Conservation (phyloP, 352 stramenopile species). For the Plasmopara viticola region DNA sequence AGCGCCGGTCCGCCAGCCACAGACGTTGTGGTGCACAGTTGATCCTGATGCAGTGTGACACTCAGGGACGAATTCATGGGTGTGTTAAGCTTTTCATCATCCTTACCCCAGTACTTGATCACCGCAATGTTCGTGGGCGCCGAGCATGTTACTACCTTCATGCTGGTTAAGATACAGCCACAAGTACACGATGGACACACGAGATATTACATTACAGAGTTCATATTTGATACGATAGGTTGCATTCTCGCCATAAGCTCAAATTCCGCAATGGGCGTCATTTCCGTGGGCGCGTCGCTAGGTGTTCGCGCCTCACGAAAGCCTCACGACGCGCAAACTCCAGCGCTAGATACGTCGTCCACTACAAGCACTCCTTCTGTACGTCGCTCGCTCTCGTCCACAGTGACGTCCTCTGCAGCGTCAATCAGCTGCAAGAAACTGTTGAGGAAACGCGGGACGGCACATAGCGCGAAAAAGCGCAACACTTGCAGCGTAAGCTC, state of each 20-base stretch:
- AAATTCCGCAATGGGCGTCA: slow-evolving; percentile 53
- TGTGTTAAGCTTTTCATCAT: slow-evolving; percentile 88
- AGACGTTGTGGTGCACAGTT: slow-evolving; percentile 94
- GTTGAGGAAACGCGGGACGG: slow-evolving; percentile 14
- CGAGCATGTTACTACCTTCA: slow-evolving; percentile 81
- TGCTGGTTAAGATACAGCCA: slow-evolving; percentile 1
- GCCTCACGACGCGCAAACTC: slow-evolving; percentile 11
- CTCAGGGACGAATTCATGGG: slow-evolving; percentile 96
- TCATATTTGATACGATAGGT: background rate
- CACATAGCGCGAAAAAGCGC: slow-evolving; percentile 10
- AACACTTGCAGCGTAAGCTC: slow-evolving; percentile 4
- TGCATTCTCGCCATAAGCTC: slow-evolving; percentile 7
- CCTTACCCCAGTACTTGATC: slow-evolving; percentile 99
- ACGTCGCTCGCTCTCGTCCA: slow-evolving; percentile 6
- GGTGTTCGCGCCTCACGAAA: slow-evolving; percentile 31
- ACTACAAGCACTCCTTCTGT: background rate
- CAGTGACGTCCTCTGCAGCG: slow-evolving; percentile 1
- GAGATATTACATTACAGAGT: background rate
- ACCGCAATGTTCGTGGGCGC: slow-evolving; percentile 97
- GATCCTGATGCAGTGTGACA: slow-evolving; percentile 93
- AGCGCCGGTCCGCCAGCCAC: slow-evolving; percentile 55
- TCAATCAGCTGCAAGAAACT: slow-evolving; percentile 18
- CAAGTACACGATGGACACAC: background rate
- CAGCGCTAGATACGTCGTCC: background rate
- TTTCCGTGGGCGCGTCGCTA: slow-evolving; percentile 72